A percentile compares a stretch with the other conserved stretches of the same genome.
These are phyloP conservation scores for Pochonia chlamydosporia DNA, from an alignment of 2,329 filamentous ascomycete species.

Conservation along the genomic window DNA sequence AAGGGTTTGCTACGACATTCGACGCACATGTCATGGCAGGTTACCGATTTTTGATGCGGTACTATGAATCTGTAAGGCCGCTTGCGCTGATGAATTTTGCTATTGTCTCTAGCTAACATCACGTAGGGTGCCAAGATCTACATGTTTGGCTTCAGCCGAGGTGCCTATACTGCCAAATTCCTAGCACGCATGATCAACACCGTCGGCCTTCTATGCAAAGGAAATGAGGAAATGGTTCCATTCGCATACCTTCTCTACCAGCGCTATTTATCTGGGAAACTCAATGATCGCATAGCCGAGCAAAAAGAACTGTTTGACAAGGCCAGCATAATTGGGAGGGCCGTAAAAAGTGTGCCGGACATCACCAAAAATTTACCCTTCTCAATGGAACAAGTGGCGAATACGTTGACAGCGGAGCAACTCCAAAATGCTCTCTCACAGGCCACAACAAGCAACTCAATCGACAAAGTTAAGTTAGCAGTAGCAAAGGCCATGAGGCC, in stretches of 20 bases:
- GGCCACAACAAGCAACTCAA: too few relatives aligned
- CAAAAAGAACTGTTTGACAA: too few relatives aligned
- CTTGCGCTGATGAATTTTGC: neutral
- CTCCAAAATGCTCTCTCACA: too few relatives aligned
- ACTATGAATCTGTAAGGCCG: slow-evolving; percentile 35
- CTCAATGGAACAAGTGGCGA: too few relatives aligned
- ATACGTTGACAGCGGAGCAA: too few relatives aligned
- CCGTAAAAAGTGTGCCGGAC: too few relatives aligned
- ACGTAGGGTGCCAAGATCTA: slow-evolving; percentile 43
- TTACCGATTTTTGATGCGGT: slow-evolving; percentile 49
- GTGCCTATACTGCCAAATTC: slow-evolving; percentile 48
- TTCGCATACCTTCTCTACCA: slow-evolving; percentile 43
- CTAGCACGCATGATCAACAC: slow-evolving; percentile 45
- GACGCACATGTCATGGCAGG: slow-evolving; percentile 46
- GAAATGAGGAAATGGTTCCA: slow-evolving; percentile 48
- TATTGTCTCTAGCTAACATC: too few relatives aligned
- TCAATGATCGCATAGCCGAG: slow-evolving; percentile 19
- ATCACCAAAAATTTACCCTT: too few relatives aligned
- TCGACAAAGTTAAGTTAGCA: too few relatives aligned
- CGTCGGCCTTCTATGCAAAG: slow-evolving; percentile 42
- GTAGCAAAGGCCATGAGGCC: too few relatives aligned
- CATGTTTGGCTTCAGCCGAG: slow-evolving; percentile 48
- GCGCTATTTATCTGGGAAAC: slow-evolving; percentile 32
- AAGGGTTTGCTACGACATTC: slow-evolving; percentile 40
- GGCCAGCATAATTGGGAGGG: too few relatives aligned